These are phyloP conservation scores for Mycena venus DNA, from an alignment of 768 basidiomycete genomes.

Conservation along the genomic window DNA sequence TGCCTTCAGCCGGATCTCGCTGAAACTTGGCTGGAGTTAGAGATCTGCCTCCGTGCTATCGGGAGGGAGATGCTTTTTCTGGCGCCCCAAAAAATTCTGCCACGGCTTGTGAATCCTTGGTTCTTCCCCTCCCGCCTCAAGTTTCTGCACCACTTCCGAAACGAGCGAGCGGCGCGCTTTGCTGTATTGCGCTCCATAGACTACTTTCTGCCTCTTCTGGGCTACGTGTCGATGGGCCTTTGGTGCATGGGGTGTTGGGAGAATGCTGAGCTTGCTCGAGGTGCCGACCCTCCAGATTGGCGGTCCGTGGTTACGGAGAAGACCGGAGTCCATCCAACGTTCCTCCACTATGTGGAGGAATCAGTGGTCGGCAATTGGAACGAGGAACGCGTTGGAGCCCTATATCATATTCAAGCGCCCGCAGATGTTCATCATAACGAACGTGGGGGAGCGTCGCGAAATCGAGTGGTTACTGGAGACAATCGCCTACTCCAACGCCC, in stretches of 20 bases:
- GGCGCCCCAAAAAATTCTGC: background rate
- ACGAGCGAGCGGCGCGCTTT: background rate
- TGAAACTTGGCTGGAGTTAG: background rate
- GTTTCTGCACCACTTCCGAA: background rate
- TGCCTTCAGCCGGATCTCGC: background rate
- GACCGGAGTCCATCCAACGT: background rate
- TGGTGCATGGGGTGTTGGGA: background rate
- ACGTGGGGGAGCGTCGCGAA: background rate
- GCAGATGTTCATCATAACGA: background rate
- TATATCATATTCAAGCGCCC: background rate
- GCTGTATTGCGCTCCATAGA: background rate
- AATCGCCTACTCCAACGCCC: background rate
- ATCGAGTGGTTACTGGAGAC: background rate
- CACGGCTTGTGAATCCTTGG: background rate
- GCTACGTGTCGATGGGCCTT: background rate
- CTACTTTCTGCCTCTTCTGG: background rate
- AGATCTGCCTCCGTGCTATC: background rate
- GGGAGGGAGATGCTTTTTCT: background rate
- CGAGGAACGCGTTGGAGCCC: background rate
- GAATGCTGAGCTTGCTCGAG: background rate
- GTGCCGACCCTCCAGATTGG: background rate
- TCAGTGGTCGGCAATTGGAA: background rate
- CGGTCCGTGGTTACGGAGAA: background rate
- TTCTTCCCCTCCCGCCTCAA: constrained; percentile 4
- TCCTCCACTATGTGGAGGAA: background rate